Base-by-base conservation (phyloP, 805 yeast genomes). In the Hagleromyces aurorensis region DNA sequence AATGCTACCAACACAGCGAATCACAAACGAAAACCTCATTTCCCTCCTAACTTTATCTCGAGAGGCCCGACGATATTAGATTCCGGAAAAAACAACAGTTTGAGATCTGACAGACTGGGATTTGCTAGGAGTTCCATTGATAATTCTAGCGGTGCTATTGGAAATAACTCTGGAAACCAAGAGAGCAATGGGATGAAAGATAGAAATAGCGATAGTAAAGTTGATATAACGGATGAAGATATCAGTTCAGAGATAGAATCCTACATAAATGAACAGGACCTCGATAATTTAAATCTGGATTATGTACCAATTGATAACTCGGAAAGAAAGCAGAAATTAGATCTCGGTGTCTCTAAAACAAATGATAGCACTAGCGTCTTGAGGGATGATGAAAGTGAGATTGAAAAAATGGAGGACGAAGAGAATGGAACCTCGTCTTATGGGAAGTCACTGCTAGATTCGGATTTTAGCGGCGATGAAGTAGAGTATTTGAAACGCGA, bases 401-500 rank as follows among this genome's bases (percentile, higher is more conserved):
- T 21, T 7, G 13, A 18, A n/a, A 11, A 25, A 7, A 16, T 17
- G 13, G 33, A 24, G 8, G 11, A 12, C 13, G 25, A 22, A 23
- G 31, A 27, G 15, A 19, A 29, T 15, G 13, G 35, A 12, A 17
- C 19, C 15, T 57, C 62, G 2, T 57, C 62, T 4, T 57, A 50
- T 29, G 59, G 59, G 9, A 51, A 48, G 20, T 57, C 62, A 2
- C 29, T 57, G 10, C 29, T 56, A 16, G 59, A 50, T 18, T 56
- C 61, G 4, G 60, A 56, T 21, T 49, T 44, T 31, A 44, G 50
- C 16, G 42, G 36, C 2, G 46, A 37, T 13, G 30, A 33, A 6
- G n/a, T n/a, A n/a, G 48, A 33, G 11, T 40, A 36, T 14, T 20
- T 32, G 8, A 46, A 44, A 26, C 29, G 29, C 4, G 37, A 30